Conservation (phyloP, 2,329 filamentous ascomycete genomes). For the Diaporthe citri region DNA sequence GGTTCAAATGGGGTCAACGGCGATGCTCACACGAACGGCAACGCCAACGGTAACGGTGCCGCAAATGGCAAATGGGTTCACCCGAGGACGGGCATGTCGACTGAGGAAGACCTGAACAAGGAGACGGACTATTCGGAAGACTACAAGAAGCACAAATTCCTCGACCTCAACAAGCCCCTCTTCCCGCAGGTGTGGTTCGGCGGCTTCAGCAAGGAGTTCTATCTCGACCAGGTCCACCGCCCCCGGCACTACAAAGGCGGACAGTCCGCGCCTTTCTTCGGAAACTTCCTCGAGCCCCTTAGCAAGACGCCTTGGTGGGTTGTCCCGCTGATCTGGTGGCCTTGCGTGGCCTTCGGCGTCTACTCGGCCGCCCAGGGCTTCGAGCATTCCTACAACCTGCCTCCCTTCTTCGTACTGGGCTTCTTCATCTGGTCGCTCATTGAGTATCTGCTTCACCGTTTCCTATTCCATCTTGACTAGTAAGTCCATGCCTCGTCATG, state of each 20-base stretch:
- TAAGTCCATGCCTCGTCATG: constrained; percentile 61
- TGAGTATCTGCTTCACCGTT: constrained; percentile 90
- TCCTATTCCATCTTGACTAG: constrained; percentile 93
- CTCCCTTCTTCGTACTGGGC: constrained; percentile 77
- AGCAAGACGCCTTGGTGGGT: constrained; percentile 96
- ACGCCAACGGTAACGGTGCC: constrained; percentile 48
- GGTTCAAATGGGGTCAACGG: constrained; percentile 50
- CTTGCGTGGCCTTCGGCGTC: constrained; percentile 80
- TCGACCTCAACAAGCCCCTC: constrained; percentile 88
- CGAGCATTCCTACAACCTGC: constrained; percentile 58
- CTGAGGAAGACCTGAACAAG: constrained; percentile 85
- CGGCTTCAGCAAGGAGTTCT: constrained; percentile 94
- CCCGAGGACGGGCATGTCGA: constrained; percentile 87
- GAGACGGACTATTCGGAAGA: constrained; percentile 84
- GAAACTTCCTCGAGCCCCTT: constrained; percentile 98
- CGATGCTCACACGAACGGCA: constrained; percentile 46
- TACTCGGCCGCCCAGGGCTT: constrained; percentile 74
- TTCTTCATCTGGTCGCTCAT: constrained; percentile 88
- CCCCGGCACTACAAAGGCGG: constrained; percentile 97
- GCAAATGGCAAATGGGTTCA: constrained; percentile 56
- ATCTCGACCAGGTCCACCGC: constrained; percentile 94
- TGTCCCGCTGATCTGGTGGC: constrained; percentile 86
- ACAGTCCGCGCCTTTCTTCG: constrained; percentile 91
- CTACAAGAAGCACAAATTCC: constrained; percentile 92
- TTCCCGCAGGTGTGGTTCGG: constrained; percentile 90